These are phyloP conservation scores for Epicoccum sorghinum DNA, from an alignment of 2,329 filamentous ascomycete genomes.

Conservation along the genomic window DNA sequence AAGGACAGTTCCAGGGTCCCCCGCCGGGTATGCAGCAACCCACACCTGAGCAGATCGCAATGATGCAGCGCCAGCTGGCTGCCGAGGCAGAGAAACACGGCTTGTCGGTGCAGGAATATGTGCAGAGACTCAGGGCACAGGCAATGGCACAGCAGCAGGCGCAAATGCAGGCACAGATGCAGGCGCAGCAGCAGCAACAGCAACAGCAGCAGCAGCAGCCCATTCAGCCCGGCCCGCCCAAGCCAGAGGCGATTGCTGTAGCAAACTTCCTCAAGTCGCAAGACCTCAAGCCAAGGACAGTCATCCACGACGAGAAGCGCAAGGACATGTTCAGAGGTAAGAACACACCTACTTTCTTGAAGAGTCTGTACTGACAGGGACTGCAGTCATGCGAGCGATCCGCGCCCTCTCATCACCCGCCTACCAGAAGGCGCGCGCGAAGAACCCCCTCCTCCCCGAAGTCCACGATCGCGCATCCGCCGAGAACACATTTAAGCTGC, in stretches of 20 bases:
- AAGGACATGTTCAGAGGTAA: slow-evolving; percentile 98
- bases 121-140: slow-evolving; percentile 61
- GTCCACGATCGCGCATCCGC: slow-evolving; percentile 87
- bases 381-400: slow-evolving; percentile 88
- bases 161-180: slow-evolving; percentile 33
- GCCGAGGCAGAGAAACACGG: slow-evolving; percentile 83
- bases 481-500: slow-evolving; percentile 92
- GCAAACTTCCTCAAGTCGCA: slow-evolving; percentile 86
- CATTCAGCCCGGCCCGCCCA: slow-evolving; percentile 79
- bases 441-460: slow-evolving; percentile 86
- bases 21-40: slow-evolving; percentile 57
- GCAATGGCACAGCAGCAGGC: slow-evolving; percentile 63
- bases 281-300: slow-evolving; percentile 86
- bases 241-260: slow-evolving; percentile 85
- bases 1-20: slow-evolving; percentile 19
- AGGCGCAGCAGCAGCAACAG: slow-evolving; percentile 40
- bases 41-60: slow-evolving; percentile 81
- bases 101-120: slow-evolving; percentile 83
- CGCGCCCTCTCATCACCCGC: slow-evolving; percentile 86
- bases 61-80: slow-evolving; percentile 82
- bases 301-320: slow-evolving; percentile 92
- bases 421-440: slow-evolving; percentile 86
- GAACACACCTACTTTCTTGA: neutral
- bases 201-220: slow-evolving; percentile 57
- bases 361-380: neutral